Evolutionary conservation across 306 rosid genomes (phyloP), one percentile per base, ranked within the genome.

Genomic region (Begonia peltatifolia): DNA sequence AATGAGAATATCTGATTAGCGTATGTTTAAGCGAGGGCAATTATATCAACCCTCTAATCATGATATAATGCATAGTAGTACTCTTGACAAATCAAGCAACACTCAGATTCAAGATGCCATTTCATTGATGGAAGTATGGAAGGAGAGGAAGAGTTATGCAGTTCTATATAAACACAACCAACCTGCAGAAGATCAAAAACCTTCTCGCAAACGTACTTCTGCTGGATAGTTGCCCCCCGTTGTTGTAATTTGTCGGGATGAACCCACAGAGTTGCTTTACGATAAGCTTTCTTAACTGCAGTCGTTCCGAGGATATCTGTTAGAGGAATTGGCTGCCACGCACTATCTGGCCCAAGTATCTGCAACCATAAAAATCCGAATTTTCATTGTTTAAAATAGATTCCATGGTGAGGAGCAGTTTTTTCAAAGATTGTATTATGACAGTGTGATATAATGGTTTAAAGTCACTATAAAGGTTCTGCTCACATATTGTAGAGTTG

Each of bases 201-300:
- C 80, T 89, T 89, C 71, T 89, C 97, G 53, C 95, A 89, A 22
- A 56, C 68, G 79, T 82, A 80, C 72, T 84, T 89, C 50, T 89
- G 97, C 68, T 82, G 94, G 61, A 82, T 80, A 79, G 74, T 85
- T 41, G 95, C 97, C 13, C 97, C 93, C 18, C 97, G 81, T 74
- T 89, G 97, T 71, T 89, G 97, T 71, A 89, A 60, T 68, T 82
- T 89, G 82, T 89, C 97, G 14, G 95, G 97, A 69, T 89, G 97
- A 63, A 89, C 95, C 38, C 52, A 83, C 55, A 85, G 95, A 54
- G 97, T 87, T 36, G 95, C 94, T 74, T 77, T 82, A 12, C 90
- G 95, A 59, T 85, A 85, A 60, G 94, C 87, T 71, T 78, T 89
- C 73, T 74, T 85, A 23, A 85, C 97, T 42, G 90, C 87, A 23